Conservation (phyloP, 106 monocot species). For the Platanthera zijinensis region DNA sequence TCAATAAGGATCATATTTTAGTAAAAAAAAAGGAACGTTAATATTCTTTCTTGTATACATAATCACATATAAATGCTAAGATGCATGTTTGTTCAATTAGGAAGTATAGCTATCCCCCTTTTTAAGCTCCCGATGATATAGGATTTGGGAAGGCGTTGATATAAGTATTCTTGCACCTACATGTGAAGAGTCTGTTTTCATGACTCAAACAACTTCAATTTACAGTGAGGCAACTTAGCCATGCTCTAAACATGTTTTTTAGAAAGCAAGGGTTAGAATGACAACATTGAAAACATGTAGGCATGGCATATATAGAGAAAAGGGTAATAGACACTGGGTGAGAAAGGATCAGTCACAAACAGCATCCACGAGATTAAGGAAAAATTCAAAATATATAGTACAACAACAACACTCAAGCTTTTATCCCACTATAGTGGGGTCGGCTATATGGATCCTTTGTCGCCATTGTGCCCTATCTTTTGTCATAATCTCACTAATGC, state of each 20-base stretch:
- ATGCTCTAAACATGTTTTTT: background rate
- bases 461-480: no score
- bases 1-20: no score
- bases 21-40: no score
- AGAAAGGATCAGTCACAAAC: background rate
- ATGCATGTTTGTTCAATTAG: background rate
- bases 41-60: no score
- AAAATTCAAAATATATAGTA: background rate
- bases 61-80: no score
- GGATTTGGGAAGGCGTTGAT: background rate
- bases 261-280: background rate
- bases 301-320: background rate
- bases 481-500: no score
- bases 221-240: background rate
- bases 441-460: no score
- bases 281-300: background rate
- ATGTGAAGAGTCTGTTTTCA: background rate
- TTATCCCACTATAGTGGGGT: no score
- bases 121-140: no score
- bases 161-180: background rate
- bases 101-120: no score
- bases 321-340: background rate
- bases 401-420: no score
- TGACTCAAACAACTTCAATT: background rate
- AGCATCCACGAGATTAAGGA: background rate